A percentile compares a stretch with the other conserved stretches of the same genome.
Evolutionary conservation across 257 asterid species (phyloP).

Genomic region (Striga asiatica): DNA sequence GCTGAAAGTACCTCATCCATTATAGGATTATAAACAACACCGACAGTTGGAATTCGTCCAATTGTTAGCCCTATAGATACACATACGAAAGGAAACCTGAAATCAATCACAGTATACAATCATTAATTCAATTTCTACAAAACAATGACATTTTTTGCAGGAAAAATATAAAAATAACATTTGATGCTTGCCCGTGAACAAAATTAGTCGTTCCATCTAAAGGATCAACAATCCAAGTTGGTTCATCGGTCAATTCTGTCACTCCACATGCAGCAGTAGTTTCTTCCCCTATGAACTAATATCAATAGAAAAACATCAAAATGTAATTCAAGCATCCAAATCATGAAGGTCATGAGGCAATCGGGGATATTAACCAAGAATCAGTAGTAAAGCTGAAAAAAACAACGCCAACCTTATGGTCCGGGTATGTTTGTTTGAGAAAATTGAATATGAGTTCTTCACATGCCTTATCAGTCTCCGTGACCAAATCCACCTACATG

Average conservation of each 20-base stretch:
- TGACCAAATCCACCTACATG: slow-evolving; percentile 70
- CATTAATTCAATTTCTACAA: slow-evolving; percentile 4
- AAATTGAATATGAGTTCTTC: slow-evolving; percentile 54
- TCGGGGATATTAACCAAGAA: neutral
- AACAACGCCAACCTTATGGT: slow-evolving; percentile 39
- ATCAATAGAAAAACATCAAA: neutral
- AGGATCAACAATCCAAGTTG: slow-evolving; percentile 98
- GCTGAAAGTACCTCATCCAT: slow-evolving; percentile 55
- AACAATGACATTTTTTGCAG: neutral
- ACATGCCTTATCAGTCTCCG: slow-evolving; percentile 75
- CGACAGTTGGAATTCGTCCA: slow-evolving; percentile 57
- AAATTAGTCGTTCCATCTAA: slow-evolving; percentile 94
- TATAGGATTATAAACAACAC: slow-evolving; percentile 81
- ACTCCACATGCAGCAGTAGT: slow-evolving; percentile 78
- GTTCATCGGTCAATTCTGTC: slow-evolving; percentile 72
- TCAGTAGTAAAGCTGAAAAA: neutral
- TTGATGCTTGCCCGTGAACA: slow-evolving; percentile 70
- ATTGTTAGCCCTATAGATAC: slow-evolving; percentile 83
- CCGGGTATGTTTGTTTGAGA: slow-evolving; percentile 45
- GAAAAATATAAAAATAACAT: slow-evolving; percentile 6
- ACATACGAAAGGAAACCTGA: slow-evolving; percentile 81
- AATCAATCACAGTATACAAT: slow-evolving; percentile 12
- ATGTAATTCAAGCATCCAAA: neutral
- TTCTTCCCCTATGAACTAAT: slow-evolving; percentile 93
- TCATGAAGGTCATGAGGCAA: too few species aligned